Conservation (phyloP, 2,329 filamentous ascomycete genomes). For the Penicillium sp. region DNA sequence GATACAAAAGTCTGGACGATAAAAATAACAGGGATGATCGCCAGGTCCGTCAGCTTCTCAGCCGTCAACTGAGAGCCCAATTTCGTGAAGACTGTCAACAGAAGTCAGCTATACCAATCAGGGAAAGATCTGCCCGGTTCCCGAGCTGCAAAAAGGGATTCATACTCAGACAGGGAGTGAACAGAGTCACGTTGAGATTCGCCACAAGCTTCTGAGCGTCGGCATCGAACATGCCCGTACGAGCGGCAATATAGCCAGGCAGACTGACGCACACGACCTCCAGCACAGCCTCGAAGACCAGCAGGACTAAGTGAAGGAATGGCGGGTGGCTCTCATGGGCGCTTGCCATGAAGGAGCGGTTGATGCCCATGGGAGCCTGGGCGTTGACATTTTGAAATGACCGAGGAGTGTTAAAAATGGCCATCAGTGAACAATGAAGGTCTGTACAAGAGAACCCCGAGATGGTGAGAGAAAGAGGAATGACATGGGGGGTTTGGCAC, state of each 20-base stretch:
- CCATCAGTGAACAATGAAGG: constrained; percentile 28
- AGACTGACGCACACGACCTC: constrained; percentile 94
- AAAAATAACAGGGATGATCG: constrained; percentile 95
- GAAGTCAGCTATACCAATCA: neutral
- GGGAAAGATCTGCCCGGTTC: constrained; percentile 5
- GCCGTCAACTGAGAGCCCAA: constrained; percentile 91
- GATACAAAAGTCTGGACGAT: constrained; percentile 84
- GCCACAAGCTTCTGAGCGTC: constrained; percentile 96
- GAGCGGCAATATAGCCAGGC: constrained; percentile 89
- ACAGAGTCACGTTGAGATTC: constrained; percentile 93
- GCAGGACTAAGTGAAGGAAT: constrained; percentile 66
- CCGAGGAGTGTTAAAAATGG: constrained; percentile 51
- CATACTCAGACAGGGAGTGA: constrained; percentile 94
- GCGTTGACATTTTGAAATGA: constrained; percentile 50
- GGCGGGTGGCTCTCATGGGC: constrained; percentile 49
- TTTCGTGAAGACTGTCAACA: constrained; percentile 81
- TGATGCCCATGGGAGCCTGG: constrained; percentile 27
- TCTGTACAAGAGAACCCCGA: neutral
- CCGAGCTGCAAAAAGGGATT: constrained; percentile 13
- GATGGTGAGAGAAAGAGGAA: neutral
- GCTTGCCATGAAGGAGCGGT: constrained; percentile 20
- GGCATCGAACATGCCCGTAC: constrained; percentile 88
- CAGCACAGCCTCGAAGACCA: constrained; percentile 92
- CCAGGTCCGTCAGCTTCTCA: constrained; percentile 84
- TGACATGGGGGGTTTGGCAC: constrained; percentile 2